These are phyloP conservation scores for Penicillium sp. DNA, from an alignment of 2,329 filamentous ascomycete species.

Conservation along the genomic window DNA sequence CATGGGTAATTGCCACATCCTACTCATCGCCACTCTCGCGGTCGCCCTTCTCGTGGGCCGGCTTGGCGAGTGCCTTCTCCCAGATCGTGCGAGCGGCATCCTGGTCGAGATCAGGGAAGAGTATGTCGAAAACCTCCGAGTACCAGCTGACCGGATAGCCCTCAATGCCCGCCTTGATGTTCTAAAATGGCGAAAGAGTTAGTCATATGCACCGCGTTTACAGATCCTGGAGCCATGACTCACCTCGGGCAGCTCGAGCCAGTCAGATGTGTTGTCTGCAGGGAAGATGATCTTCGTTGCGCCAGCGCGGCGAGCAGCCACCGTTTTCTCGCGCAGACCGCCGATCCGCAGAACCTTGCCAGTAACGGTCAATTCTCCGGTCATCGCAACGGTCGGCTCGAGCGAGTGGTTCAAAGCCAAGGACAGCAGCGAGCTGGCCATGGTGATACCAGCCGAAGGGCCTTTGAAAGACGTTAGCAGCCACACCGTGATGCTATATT, in stretches of 20 bases:
- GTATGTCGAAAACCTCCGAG: conserved; percentile 82
- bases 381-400: conserved; percentile 91
- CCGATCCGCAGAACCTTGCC: conserved; percentile 95
- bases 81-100: conserved; percentile 69
- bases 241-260: conserved; percentile 95
- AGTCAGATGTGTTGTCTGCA: conserved; percentile 91
- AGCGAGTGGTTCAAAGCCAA: conserved; percentile 76
- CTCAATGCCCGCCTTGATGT: conserved; percentile 95
- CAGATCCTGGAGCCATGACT: conserved; percentile 39
- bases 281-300: conserved; percentile 95
- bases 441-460: conserved; percentile 90
- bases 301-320: conserved; percentile 86
- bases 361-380: conserved; percentile 91
- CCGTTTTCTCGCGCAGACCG: conserved; percentile 92
- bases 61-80: conserved; percentile 61
- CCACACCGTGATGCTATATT: neutral
- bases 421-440: conserved; percentile 89
- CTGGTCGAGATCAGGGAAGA: conserved; percentile 78
- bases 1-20: conserved; percentile 3
- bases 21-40: conserved; percentile 29
- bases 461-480: conserved; percentile 36
- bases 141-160: conserved; percentile 93
- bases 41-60: conserved; percentile 44
- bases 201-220: conserved; percentile 9
- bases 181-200: conserved; percentile 54